Percentiles rank a stretch among this genome's conserved stretches.
phyloP scores from a whole-genome alignment of 495 filamentous ascomycete species.

The Talaromyces proteolyticus region DNA sequence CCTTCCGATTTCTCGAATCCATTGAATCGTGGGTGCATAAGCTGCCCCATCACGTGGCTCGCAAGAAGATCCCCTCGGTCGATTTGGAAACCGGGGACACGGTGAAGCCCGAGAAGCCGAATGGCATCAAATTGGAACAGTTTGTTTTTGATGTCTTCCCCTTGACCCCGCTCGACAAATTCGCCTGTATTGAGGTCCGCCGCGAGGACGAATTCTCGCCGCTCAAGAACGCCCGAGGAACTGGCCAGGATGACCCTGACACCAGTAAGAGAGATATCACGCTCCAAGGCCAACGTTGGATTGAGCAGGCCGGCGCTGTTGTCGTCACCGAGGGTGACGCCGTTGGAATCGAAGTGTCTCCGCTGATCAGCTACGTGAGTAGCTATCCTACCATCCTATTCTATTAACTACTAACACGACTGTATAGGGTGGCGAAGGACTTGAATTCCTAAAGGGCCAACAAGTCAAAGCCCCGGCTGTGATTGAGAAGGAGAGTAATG shows the following conservation, averaged over 20 bases:
- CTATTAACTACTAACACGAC: too few species aligned
- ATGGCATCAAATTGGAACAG: slow-evolving; percentile 98
- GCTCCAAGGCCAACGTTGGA: slow-evolving; percentile 80
- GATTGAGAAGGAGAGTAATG: slow-evolving; percentile 64
- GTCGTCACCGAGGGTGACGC: slow-evolving; percentile 66
- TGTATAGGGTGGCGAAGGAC: slow-evolving; percentile 83
- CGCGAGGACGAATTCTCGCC: slow-evolving; percentile 98
- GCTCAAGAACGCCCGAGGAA: slow-evolving; percentile 90
- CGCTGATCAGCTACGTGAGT: slow-evolving; percentile 93
- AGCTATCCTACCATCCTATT: slow-evolving; percentile 1
- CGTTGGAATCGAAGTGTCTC: slow-evolving; percentile 82
- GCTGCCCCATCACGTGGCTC: slow-evolving; percentile 90
- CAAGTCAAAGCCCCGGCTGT: slow-evolving; percentile 72
- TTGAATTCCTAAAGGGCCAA: slow-evolving; percentile 68
- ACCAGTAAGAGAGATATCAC: slow-evolving; percentile 88
- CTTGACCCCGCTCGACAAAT: slow-evolving; percentile 75
- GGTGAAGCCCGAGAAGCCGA: slow-evolving; percentile 87
- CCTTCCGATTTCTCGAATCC: slow-evolving; percentile 82
- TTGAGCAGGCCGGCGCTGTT: slow-evolving; percentile 68
- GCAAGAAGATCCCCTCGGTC: slow-evolving; percentile 95
- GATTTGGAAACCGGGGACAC: slow-evolving; percentile 68
- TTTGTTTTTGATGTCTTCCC: slow-evolving; percentile 99
- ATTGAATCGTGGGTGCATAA: slow-evolving; percentile 81
- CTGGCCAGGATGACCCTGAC: slow-evolving; percentile 88
- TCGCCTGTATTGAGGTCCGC: slow-evolving; percentile 91